Conservation (phyloP, 1,284 basidiomycete genomes). For the Cutaneotrichosporon sp. region DNA sequence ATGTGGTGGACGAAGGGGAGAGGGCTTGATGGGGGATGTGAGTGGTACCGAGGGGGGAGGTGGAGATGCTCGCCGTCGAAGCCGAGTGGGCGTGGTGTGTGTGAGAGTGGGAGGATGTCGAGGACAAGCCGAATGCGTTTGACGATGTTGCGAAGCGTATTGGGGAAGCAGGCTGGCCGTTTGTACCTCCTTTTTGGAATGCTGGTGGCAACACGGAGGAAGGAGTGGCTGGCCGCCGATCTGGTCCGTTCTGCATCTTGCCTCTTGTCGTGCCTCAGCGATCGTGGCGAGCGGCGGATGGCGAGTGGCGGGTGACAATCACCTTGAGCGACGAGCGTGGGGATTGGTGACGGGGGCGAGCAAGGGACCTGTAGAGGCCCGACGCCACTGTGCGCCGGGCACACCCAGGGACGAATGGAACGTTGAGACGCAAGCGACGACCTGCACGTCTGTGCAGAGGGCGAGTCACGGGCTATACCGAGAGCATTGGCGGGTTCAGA, state of each 20-base stretch:
- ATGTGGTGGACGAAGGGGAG: constrained; percentile 6
- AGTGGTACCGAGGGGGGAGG: background rate
- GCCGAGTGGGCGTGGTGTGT: background rate
- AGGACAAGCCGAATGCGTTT: constrained; percentile 43
- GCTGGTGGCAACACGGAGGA: constrained; percentile 9
- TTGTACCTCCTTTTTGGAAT: background rate
- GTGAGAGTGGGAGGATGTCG: background rate
- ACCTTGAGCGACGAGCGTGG: background rate
- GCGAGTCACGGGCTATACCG: no score
- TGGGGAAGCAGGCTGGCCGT: constrained; percentile 1
- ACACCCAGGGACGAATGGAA: background rate
- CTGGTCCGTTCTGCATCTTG: background rate
- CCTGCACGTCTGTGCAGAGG: background rate
- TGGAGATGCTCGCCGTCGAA: background rate
- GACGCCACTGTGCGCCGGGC: background rate
- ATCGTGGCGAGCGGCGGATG: no score
- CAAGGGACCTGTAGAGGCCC: background rate
- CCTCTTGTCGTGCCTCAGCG: background rate
- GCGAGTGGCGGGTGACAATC: background rate
- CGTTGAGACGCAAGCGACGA: background rate
- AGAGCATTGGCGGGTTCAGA: background rate
- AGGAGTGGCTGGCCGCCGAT: constrained; percentile 8
- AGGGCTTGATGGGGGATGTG: background rate
- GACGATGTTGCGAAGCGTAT: constrained; percentile 37
- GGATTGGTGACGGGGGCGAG: background rate